phyloP scores from a whole-genome alignment of 306 rosid species.

The Cucurbita argyrosperma region DNA sequence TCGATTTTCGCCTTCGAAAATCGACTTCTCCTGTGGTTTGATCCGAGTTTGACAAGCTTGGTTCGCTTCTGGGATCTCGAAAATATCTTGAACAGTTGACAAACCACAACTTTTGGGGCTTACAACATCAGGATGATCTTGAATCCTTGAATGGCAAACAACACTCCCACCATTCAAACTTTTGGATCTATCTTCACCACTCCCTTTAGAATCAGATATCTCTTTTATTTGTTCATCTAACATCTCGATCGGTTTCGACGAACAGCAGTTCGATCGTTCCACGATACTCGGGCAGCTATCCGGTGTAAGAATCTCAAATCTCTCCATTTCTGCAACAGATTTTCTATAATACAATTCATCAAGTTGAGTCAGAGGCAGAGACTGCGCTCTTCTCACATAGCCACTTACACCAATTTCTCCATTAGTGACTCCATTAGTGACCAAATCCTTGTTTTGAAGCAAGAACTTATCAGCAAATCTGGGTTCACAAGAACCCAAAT shows the following conservation, averaged over 20 bases:
- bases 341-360: constrained; percentile 22
- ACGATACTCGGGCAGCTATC: constrained; percentile 14
- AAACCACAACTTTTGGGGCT: constrained; percentile 12
- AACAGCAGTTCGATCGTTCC: not conserved
- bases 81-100: constrained; percentile 51
- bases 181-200: constrained; percentile 17
- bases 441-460: constrained; percentile 20
- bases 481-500: constrained; percentile 8
- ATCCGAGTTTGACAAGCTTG: constrained; percentile 19
- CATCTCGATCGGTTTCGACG: constrained; percentile 36
- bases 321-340: constrained; percentile 24
- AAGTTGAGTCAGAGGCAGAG: constrained; percentile 44
- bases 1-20: constrained; percentile 27
- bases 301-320: constrained; percentile 23
- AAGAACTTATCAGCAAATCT: constrained; percentile 22
- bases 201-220: constrained; percentile 39
- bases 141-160: constrained; percentile 22
- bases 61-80: constrained; percentile 47
- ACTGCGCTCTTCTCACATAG: constrained; percentile 37
- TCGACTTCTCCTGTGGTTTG: constrained; percentile 19
- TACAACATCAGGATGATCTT: not conserved
- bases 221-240: constrained; percentile 62
- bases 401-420: constrained; percentile 23
- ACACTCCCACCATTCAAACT: constrained; percentile 25
- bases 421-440: constrained; percentile 9